Evolutionary conservation across 129 eudicot species (phyloP).

Genomic region (Saussurea involucrata): DNA sequence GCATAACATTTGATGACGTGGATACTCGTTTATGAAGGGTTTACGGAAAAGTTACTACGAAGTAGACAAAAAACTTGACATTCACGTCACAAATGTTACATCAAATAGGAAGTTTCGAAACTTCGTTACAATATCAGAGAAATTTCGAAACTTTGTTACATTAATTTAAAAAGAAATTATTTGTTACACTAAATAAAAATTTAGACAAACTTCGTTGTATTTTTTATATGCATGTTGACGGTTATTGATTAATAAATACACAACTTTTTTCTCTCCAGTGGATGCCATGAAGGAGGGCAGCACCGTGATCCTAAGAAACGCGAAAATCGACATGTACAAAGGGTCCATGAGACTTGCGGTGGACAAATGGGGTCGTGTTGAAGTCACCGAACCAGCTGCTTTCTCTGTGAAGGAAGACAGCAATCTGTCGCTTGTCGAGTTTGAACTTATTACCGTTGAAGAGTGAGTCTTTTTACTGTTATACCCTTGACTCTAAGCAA

Average conservation of each 20-base stretch:
- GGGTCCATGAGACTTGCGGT: conserved; percentile 82
- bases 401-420: conserved; percentile 61
- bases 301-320: conserved; percentile 50
- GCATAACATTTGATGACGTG: too few species aligned
- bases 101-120: not conserved
- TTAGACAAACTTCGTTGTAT: not conserved
- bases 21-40: too few species aligned
- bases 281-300: conserved; percentile 61
- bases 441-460: conserved; percentile 52
- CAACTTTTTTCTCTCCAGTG: conserved; percentile 38
- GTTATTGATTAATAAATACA: not conserved
- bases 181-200: too few species aligned
- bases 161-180: too few species aligned
- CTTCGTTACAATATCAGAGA: not conserved
- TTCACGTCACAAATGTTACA: not conserved
- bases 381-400: conserved; percentile 42
- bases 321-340: conserved; percentile 61
- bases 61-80: not conserved
- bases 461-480: conserved; percentile 29
- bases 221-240: not conserved
- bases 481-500: conserved; percentile 9
- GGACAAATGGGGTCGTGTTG: conserved; percentile 70
- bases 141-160: too few species aligned
- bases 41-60: not conserved
- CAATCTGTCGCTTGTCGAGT: conserved; percentile 68